These are phyloP conservation scores for Solanum dulcamara DNA, from an alignment of 257 asterid genomes.

Conservation along the genomic window DNA sequence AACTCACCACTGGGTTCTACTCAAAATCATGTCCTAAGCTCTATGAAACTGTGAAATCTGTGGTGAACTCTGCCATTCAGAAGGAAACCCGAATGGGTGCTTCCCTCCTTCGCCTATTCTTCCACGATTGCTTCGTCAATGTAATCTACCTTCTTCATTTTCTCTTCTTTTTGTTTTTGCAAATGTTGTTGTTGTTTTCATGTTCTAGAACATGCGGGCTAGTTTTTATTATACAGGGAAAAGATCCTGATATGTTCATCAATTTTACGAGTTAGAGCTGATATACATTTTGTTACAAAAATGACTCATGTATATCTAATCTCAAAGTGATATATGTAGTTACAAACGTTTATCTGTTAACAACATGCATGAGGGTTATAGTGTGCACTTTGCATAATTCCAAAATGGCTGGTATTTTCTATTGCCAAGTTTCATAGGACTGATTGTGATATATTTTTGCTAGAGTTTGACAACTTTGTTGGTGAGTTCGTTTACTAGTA, in stretches of 20 bases:
- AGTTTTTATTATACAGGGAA: background rate
- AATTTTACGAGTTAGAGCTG: too few species aligned
- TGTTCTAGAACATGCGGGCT: background rate
- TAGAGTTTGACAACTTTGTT: background rate
- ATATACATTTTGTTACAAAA: too few species aligned
- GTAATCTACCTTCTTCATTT: slow-evolving; percentile 20
- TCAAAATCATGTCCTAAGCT: slow-evolving; percentile 55
- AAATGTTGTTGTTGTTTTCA: background rate
- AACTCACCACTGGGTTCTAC: slow-evolving; percentile 51
- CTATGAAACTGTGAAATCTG: slow-evolving; percentile 30
- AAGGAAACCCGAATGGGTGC: slow-evolving; percentile 88
- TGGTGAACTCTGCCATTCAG: slow-evolving; percentile 41
- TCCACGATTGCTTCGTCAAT: slow-evolving; percentile 88
- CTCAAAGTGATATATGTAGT: background rate
- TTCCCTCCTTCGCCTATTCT: slow-evolving; percentile 77
- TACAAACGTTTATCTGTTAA: background rate
- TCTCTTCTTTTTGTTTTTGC: background rate
- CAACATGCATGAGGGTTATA: background rate
- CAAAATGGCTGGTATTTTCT: background rate
- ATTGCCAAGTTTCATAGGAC: background rate
- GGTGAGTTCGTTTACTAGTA: background rate
- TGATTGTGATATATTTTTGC: background rate
- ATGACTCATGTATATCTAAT: background rate
- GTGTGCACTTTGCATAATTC: background rate
- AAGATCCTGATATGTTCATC: background rate